Evolutionary conservation across 2,329 filamentous ascomycete species (phyloP), one percentile per base, ranked within the genome.

Genomic region (Stenocarpella maydis): DNA sequence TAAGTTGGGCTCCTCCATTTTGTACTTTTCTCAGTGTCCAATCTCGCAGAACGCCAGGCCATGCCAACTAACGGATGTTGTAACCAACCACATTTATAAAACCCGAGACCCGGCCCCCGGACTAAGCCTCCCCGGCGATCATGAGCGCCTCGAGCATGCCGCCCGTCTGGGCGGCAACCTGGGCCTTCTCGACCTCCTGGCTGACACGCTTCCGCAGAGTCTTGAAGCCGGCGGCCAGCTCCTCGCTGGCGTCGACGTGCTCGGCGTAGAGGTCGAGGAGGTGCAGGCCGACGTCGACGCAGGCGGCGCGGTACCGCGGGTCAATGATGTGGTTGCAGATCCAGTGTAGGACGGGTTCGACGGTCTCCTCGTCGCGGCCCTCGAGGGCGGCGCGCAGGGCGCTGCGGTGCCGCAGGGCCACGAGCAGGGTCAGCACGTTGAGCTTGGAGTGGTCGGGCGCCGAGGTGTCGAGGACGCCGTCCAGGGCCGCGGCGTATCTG

Each of bases 231-330:
- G 85, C 85, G 71, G 93, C 90, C 68, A 98, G 87, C 78, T 92
- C 90, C 8, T 88, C 85, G 43, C 91, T 94, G 61, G 90, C 89
- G 2, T 89, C 92, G 28, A 94, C 85, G 74, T 94, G 92, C 77
- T 93, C 91, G 37, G 92, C 90, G 79, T 98, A 99, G 45, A 98
- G 83, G 76, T 99, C 95, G 24, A 98, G 83, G 43, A 98, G 84
- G 70, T 94, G 86, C 76, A 97, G 87, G 19, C 91, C 91, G 26
- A 96, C 89, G 79, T 98, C 95, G 28, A 94, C 92, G 76, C 93
- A 94, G 41, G 97, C 83, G 71, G 87, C 87, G 58, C 96, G 90
- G 78, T 96, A 92, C 67, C 93, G 89, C 41, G 95, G 93, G 77
- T 98, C 92, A 47, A 90, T 86, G 74, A 99, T 91, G 80, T 95